These are phyloP conservation scores for Panus rudis DNA, from an alignment of 768 basidiomycete species.

Conservation along the genomic window DNA sequence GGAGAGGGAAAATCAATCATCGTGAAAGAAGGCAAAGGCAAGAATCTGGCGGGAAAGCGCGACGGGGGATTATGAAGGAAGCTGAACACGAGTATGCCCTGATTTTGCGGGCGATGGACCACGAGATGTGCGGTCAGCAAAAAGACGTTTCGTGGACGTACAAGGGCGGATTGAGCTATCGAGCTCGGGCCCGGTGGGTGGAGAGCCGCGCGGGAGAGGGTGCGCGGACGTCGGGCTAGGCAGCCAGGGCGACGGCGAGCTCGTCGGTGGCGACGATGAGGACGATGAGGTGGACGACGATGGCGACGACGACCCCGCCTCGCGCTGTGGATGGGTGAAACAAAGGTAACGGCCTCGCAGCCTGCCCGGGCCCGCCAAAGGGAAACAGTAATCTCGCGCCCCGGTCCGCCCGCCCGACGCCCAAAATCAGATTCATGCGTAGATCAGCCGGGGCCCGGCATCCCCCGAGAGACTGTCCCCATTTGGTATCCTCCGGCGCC, in stretches of 20 bases:
- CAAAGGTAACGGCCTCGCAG: no score
- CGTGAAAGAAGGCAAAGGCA: conserved; percentile 9
- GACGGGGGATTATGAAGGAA: conserved; percentile 4
- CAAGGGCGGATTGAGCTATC: background rate
- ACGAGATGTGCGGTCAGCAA: background rate
- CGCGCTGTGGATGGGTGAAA: no score
- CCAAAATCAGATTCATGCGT: no score
- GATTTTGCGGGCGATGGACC: no score
- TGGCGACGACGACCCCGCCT: background rate
- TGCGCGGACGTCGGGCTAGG: background rate
- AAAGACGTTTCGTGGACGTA: background rate
- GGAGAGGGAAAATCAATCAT: conserved; percentile 58
- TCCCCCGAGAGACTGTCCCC: no score
- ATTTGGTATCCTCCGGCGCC: no score
- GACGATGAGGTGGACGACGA: background rate
- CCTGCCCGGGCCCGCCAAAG: no score
- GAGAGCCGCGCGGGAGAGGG: background rate
- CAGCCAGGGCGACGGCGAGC: background rate
- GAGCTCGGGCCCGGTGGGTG: background rate
- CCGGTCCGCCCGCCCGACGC: no score
- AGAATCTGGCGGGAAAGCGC: conserved; percentile 9
- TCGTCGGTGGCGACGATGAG: background rate
- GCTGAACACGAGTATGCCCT: background rate
- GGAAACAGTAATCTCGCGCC: no score
- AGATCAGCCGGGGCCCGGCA: no score